Base-by-base conservation (phyloP, 1,139 yeast genomes). In the Candida neerlandica region DNA sequence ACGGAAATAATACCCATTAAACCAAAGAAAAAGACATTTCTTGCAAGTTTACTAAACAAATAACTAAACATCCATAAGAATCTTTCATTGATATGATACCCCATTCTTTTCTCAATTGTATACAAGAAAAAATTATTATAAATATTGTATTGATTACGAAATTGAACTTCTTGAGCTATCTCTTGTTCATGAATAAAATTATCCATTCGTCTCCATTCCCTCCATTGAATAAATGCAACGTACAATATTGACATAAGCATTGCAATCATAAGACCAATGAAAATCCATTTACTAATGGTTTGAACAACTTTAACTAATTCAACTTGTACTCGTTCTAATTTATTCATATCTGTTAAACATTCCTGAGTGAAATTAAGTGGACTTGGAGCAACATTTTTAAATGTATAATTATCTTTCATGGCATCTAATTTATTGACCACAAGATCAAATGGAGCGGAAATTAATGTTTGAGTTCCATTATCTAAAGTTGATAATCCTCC, bases 401-500 rank as follows among this genome's bases (percentile, higher is more conserved):
- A 41, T 1, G 37, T 35, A 7, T 33, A 26, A 11, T 38, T 47
- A 16, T 35, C 42, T 27, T 50, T 46, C 23, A 54, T 45, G 5
- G 47, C 53, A 56, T 58, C 56, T 41, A 64, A 48, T n/a, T 47
- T 46, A 7, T 47, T 29, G 5, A 60, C 47, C 6, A 66, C 48
- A n/a, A 51, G 42, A 19, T 54, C 50, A 44, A 67, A 59, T 2
- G 71, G 71, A 3, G 49, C 38, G 5, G 59, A 46, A 4, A 68
- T 41, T 5, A 58, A 21, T 6, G 53, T 55, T 26, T 61, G 52
- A 1, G 67, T 67, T 43, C 75, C 73, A 1, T 64, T 62, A 50
- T 78, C 77, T 6, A 89, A 63, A 19, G 65, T 59, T 1, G 75
- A 73, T 60, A 90, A 86, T 0, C 80, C 77, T 0, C 91, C 94